Conservation (phyloP, 768 basidiomycete genomes). For the Lyophyllum shimeji region DNA sequence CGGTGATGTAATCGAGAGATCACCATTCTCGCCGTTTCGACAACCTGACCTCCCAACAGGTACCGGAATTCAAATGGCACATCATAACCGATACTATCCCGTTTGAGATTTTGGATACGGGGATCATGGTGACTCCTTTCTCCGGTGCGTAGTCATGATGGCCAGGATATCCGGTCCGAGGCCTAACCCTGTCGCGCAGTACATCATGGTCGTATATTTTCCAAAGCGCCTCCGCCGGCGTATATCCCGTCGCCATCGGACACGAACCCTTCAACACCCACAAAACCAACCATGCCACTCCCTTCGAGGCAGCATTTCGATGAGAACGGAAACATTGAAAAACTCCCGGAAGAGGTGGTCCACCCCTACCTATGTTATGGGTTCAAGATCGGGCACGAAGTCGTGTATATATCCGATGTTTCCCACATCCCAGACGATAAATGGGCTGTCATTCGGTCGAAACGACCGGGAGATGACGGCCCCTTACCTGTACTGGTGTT, state of each 20-base stretch:
- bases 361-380: conserved; percentile 68
- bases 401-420: conserved; percentile 84
- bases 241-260: conserved; percentile 39
- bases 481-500: conserved; percentile 62
- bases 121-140: conserved; percentile 65
- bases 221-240: conserved; percentile 34
- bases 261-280: conserved; percentile 36
- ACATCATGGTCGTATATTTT: conserved; percentile 72
- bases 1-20: conserved; percentile 55
- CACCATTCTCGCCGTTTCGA: neutral
- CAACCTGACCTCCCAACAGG: conserved; percentile 37
- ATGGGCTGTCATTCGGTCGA: conserved; percentile 50
- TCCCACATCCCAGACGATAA: conserved; percentile 75
- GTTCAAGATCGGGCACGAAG: conserved; percentile 62
- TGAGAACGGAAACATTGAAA: conserved; percentile 6
- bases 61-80: conserved; percentile 83
- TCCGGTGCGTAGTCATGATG: conserved; percentile 41
- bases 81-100: conserved; percentile 68
- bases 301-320: conserved; percentile 15
- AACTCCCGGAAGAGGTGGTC: conserved; percentile 30
- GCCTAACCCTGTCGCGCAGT: conserved; percentile 38
- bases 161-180: neutral
- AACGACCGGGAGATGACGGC: conserved; percentile 14
- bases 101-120: conserved; percentile 68
- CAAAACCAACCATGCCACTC: conserved; percentile 28